Percentiles rank a stretch among this genome's conserved stretches.
Conservation (phyloP, 805 yeast species). For the Lipomyces mesembrius region DNA sequence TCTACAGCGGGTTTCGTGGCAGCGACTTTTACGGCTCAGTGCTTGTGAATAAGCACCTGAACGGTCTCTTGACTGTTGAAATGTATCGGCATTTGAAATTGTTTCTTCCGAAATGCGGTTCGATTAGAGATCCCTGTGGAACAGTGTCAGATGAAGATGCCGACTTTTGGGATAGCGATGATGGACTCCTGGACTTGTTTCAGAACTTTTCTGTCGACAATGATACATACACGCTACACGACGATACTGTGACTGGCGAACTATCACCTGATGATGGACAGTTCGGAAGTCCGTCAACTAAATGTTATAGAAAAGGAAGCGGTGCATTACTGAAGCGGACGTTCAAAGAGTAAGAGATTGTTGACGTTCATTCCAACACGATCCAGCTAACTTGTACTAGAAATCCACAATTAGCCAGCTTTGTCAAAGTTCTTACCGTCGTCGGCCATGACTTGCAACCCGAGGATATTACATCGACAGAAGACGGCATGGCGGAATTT, state of each 20-base stretch:
- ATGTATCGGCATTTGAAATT: slow-evolving; percentile 34
- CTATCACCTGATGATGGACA: background rate
- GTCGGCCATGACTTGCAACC: slow-evolving; percentile 29
- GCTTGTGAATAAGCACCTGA: slow-evolving; percentile 31
- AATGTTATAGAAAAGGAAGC: slow-evolving; percentile 23
- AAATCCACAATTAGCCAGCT: slow-evolving; percentile 20
- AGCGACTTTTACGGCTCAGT: slow-evolving; percentile 35
- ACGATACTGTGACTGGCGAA: background rate
- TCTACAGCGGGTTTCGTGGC: slow-evolving; percentile 30
- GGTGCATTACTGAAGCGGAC: slow-evolving; percentile 35
- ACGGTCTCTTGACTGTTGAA: slow-evolving; percentile 24
- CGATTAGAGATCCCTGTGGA: background rate
- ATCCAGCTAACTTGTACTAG: slow-evolving; percentile 9
- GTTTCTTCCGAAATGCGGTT: slow-evolving; percentile 22
- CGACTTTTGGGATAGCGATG: slow-evolving; percentile 19
- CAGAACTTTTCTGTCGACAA: slow-evolving; percentile 21
- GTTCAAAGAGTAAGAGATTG: slow-evolving; percentile 26
- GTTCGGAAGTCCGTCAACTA: background rate
- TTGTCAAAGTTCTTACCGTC: slow-evolving; percentile 21
- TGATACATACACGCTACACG: background rate
- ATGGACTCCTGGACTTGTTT: slow-evolving; percentile 21
- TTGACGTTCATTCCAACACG: background rate
- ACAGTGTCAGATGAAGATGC: background rate
- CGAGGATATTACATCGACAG: slow-evolving; percentile 21
- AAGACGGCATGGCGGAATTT: slow-evolving; percentile 30